Evolutionary conservation across 192 early-diverging fungal species (phyloP).

Genomic region (Linnemannia exigua): DNA sequence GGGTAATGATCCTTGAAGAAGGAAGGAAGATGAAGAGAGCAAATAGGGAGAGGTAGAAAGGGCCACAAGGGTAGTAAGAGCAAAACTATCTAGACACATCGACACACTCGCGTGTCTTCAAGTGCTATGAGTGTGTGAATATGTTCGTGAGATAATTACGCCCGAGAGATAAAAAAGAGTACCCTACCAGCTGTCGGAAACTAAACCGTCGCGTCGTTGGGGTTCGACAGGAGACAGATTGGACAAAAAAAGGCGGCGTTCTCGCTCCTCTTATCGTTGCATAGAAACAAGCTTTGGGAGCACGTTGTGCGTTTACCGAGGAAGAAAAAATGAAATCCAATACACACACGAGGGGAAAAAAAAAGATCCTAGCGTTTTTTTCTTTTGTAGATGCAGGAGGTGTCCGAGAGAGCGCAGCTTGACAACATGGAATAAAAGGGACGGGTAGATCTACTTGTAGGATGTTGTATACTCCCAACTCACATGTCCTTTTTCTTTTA

Average conservation of each 20-base stretch:
- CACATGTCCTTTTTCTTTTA: no score
- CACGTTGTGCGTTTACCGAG: neutral
- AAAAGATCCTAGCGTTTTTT: neutral
- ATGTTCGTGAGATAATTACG: neutral
- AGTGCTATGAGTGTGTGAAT: neutral
- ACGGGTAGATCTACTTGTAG: no score
- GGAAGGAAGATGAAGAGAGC: no score
- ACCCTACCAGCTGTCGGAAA: slow-evolving; percentile 7
- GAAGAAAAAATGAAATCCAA: neutral
- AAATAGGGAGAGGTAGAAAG: no score
- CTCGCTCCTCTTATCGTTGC: neutral
- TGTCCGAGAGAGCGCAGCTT: neutral
- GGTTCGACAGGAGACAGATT: neutral
- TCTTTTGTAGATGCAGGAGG: neutral
- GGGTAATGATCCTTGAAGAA: no score
- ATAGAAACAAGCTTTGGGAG: neutral
- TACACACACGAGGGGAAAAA: neutral
- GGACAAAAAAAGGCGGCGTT: neutral
- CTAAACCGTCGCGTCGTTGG: neutral
- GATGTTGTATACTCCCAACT: no score
- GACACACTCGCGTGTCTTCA: neutral
- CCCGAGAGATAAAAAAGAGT: neutral
- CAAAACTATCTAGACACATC: no score
- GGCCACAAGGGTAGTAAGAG: no score
- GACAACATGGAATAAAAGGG: no score